These are phyloP conservation scores for Closterium sp. DNA, from an alignment of 139 green algal genomes.

Conservation along the genomic window DNA sequence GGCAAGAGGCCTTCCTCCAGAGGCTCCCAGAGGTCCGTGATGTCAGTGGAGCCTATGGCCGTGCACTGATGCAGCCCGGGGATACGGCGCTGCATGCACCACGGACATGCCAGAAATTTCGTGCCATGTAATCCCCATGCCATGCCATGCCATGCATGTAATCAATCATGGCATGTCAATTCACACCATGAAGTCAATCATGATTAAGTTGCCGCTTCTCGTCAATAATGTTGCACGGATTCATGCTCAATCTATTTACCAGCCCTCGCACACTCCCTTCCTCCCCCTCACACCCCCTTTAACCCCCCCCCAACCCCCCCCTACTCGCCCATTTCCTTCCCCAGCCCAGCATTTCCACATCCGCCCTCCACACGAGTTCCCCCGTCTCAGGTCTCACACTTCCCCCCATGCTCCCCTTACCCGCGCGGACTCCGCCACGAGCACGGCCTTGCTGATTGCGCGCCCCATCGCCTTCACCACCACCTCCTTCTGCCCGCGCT, in stretches of 20 bases:
- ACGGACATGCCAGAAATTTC: background rate
- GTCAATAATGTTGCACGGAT: too few relatives aligned
- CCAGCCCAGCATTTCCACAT: background rate
- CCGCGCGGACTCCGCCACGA: slow-evolving; percentile 65
- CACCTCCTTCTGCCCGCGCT: slow-evolving; percentile 67
- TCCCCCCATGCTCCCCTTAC: background rate
- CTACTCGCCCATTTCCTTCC: background rate
- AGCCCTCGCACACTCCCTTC: background rate
- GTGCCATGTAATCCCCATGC: background rate
- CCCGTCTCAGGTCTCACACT: background rate
- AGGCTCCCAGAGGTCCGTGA: slow-evolving; percentile 75
- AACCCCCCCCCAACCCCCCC: too few relatives aligned
- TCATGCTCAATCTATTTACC: too few relatives aligned
- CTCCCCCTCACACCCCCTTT: background rate
- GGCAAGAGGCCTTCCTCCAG: slow-evolving; percentile 73
- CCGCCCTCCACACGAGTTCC: background rate
- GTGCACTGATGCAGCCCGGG: slow-evolving; percentile 76
- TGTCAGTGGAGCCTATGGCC: slow-evolving; percentile 64
- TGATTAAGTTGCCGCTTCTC: background rate
- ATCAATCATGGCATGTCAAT: background rate
- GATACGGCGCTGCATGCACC: slow-evolving; percentile 69
- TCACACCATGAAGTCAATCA: background rate
- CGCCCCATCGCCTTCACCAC: slow-evolving; percentile 82
- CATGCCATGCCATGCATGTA: background rate
- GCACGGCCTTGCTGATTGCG: slow-evolving; percentile 89